Evolutionary conservation across 1,139 yeast species (phyloP), one percentile per base, ranked within the genome.

Genomic region (Taphrina pruni): DNA sequence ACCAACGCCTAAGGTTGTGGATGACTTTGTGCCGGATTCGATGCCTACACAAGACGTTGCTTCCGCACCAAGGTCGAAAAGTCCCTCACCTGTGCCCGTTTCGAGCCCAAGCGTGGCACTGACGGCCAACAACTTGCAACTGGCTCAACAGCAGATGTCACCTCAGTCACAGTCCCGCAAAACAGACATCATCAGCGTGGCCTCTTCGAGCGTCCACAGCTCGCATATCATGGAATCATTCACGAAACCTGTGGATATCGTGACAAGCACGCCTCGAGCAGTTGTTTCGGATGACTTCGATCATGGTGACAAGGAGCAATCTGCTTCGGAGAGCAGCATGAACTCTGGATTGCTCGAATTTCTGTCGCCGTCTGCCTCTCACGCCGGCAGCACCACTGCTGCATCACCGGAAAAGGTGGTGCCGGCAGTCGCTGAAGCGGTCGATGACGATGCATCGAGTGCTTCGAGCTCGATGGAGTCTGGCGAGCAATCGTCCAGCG

Each of bases 391-490:
- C 36, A 50, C 6, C 14, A 14, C 35, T 21, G 54, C 36, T 36
- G n/a, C 48, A 6, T 45, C 48, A 1, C 48, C 48, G 8, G 20
- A 14, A 8, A 12, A n/a, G n/a, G 48, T 45, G 8, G 48, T 20
- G 20, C 43, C 43, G 43, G 2, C 43, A 14, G 6, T 39, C 14
- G 48, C 2, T 12, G n/a, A 14, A 21, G 11, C 36, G 9, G 36
- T 2, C 36, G 36, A 26, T n/a, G 54, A 50, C 54, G 36, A 26
- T n/a, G 54, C 20, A 32, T 54, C 58, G 41, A 38, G 43, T 26
- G 60, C 39, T 20, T 56, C 60, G 50, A 56, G 60, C 41, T 56
- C 60, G 50, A 39, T 56, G 60, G 39, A 56, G 36, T 56, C 60
- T 2, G 60, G 60, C 32, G 38, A 17, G 12, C 58, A 54, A 12